phyloP scores from a whole-genome alignment of 2,329 filamentous ascomycete genomes.

The Corniculantispora saksenae region DNA sequence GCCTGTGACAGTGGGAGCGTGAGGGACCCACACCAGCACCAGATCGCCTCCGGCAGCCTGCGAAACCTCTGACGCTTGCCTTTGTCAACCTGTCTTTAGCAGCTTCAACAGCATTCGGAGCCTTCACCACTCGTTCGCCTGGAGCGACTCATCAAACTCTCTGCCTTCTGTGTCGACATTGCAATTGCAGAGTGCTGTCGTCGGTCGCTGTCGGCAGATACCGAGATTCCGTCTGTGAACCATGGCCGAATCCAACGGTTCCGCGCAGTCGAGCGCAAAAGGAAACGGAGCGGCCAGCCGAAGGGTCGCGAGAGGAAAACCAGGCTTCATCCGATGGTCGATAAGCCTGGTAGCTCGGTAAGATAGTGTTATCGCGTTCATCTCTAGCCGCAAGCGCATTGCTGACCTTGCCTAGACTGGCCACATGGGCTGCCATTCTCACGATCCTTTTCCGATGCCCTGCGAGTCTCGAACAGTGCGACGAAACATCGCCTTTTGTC shows the following conservation, averaged over 20 bases:
- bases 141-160: constrained; percentile 4
- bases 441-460: constrained; percentile 85
- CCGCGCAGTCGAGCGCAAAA: constrained; percentile 37
- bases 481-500: constrained; percentile 69
- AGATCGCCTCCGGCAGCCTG: background rate
- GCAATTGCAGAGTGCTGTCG: background rate
- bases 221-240: constrained; percentile 6
- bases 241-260: constrained; percentile 45
- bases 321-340: constrained; percentile 37
- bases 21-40: constrained; percentile 9
- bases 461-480: constrained; percentile 64
- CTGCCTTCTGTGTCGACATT: background rate
- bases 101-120: background rate
- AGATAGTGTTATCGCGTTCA: constrained; percentile 18
- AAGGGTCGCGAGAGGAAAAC: constrained; percentile 26
- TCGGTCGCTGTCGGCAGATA: background rate
- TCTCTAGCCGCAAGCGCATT: background rate
- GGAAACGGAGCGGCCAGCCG: constrained; percentile 33
- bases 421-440: constrained; percentile 83
- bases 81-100: background rate
- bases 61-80: background rate
- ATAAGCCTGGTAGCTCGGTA: constrained; percentile 59
- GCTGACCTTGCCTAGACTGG: constrained; percentile 53
- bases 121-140: constrained; percentile 6
- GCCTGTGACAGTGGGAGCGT: constrained; percentile 6